Conservation (phyloP, 108 stramenopile species). For the Schizochytrium sp. region DNA sequence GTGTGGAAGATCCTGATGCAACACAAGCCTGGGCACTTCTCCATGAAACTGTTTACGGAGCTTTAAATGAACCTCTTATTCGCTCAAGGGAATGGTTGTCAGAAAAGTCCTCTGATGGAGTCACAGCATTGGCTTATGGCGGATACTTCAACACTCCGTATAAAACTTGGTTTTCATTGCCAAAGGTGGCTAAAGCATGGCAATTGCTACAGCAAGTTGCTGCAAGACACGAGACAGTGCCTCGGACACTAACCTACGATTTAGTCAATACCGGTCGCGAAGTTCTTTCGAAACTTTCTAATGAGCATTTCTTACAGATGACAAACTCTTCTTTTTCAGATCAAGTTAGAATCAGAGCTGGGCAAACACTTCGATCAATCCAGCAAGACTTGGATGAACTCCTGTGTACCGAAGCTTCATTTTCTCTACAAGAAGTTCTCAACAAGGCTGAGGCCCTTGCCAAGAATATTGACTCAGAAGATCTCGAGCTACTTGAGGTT, state of each 20-base stretch:
- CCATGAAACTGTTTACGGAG: background rate
- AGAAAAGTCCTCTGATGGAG: conserved; percentile 10
- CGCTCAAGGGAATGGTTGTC: conserved; percentile 2
- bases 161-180: background rate
- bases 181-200: background rate
- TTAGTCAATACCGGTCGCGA: conserved; percentile 46
- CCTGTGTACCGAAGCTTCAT: conserved; percentile 22
- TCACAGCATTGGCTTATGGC: conserved; percentile 24
- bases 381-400: background rate
- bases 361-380: background rate
- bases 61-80: background rate
- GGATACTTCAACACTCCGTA: background rate
- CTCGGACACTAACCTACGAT: conserved; percentile 31
- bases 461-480: background rate
- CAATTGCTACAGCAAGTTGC: background rate
- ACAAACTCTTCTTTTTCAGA: background rate
- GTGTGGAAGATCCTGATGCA: background rate
- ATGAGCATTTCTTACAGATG: background rate
- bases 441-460: background rate
- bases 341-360: background rate
- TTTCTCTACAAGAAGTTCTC: background rate
- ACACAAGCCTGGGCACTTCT: background rate
- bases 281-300: background rate
- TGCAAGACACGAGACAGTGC: background rate
- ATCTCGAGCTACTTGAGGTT: background rate